These are phyloP conservation scores for Diaporthe sp. DNA, from an alignment of 2,329 filamentous ascomycete species.

Conservation along the genomic window DNA sequence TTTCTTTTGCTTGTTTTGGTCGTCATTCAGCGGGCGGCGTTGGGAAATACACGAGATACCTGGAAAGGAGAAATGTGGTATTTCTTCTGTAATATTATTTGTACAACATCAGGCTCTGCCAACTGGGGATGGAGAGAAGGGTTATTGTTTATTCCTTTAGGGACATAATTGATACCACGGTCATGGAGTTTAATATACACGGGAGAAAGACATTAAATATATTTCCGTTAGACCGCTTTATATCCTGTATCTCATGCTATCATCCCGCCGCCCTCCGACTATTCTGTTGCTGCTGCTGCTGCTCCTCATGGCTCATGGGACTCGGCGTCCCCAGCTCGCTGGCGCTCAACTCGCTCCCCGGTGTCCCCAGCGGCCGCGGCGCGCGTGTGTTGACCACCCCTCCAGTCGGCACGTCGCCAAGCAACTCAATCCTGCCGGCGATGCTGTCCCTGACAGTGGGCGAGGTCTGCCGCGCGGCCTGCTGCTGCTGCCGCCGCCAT, in stretches of 20 bases:
- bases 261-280: not conserved
- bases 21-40: constrained; percentile 12
- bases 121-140: too few species aligned
- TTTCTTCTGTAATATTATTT: constrained; percentile 24
- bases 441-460: constrained; percentile 45
- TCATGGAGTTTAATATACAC: constrained; percentile 11
- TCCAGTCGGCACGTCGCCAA: constrained; percentile 48
- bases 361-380: constrained; percentile 38
- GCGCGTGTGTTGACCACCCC: not conserved
- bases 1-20: constrained; percentile 15
- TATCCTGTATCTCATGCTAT: not conserved
- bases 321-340: constrained; percentile 40
- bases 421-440: constrained; percentile 59
- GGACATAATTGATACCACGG: constrained; percentile 22
- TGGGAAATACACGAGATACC: constrained; percentile 25
- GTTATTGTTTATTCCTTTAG: constrained; percentile 4
- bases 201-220: constrained; percentile 6
- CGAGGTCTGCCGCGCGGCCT: constrained; percentile 42
- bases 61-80: constrained; percentile 4
- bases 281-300: constrained; percentile 12
- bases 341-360: constrained; percentile 35
- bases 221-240: not conserved
- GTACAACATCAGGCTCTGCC: not conserved
- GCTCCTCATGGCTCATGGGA: constrained; percentile 35
- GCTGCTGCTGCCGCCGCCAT: constrained; percentile 38